Evolutionary conservation across 805 yeast species (phyloP), one percentile per base, ranked within the genome.

Genomic region (Nakazawaea pomicola): DNA sequence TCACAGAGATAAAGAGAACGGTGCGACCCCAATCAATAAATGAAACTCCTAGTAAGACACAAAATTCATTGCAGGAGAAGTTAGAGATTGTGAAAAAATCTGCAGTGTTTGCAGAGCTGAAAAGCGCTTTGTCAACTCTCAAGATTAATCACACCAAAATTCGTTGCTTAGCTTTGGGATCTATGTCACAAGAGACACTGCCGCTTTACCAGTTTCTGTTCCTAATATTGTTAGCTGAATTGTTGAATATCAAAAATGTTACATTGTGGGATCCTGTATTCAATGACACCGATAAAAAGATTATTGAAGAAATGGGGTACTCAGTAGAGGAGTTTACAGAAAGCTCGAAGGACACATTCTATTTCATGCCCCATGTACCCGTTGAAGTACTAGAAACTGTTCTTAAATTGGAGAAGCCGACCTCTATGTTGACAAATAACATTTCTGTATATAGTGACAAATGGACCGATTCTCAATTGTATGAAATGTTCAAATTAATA

Each of bases 281-380:
- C 30, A 46, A 37, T 6, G 46, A 46, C 0, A 16, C 33, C 2
- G 67, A 62, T 24, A 40, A 11, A 3, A 30, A 27, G 2, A 49
- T 58, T 20, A 18, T 62, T 6, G 14, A n/a, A 5, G 25, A 29
- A 1, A 18, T 43, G 4, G 29, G 43, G 4, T 54, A 40, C 36
- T 17, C 12, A 11, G 50, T 17, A 12, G 24, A 9, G 7, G 52
- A 53, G 38, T 24, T 14, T 5, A 30, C 29, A 16, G 41, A 34
- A 2, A 23, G 18, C 3, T 21, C 35, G 3, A 4, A 16, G 1
- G 35, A 34, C 1, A 12, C 21, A 12, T 39, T 62, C 14, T 61
- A 52, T 30, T 62, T 47, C 40, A 50, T 61, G 56, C 67, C 68
- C 0, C 68, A 63, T 49, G 46, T 54, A 9, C 67, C 67, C 2